These are phyloP conservation scores for Spongospora subterranea DNA, from an alignment of 208 protist genomes.

Conservation along the genomic window DNA sequence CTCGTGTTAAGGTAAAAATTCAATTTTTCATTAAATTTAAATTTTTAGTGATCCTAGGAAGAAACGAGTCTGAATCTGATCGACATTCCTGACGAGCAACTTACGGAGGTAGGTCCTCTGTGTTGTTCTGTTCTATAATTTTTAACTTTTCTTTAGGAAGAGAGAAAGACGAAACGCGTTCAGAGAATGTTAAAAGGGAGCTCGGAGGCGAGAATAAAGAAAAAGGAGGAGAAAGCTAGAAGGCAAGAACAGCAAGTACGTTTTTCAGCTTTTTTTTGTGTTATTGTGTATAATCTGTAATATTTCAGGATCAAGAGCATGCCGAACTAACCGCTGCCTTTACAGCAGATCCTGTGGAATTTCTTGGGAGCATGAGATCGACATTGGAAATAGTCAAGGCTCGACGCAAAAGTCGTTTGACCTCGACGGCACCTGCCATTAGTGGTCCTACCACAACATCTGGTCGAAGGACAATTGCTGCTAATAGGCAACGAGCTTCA, in stretches of 20 bases:
- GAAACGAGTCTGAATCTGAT: not conserved
- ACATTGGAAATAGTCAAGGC: not conserved
- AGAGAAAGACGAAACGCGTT: not conserved
- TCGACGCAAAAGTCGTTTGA: not conserved
- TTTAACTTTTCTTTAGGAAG: not conserved
- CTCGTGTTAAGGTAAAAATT: not conserved
- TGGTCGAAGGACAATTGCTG: not conserved
- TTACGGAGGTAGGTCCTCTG: conserved; percentile 3
- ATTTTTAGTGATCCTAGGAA: not conserved
- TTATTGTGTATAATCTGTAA: not conserved
- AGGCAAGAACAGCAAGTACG: not conserved
- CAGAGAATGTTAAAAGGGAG: conserved; percentile 28
- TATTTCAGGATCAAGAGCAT: not conserved
- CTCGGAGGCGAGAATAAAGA: not conserved
- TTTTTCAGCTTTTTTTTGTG: not conserved
- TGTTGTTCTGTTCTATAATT: not conserved
- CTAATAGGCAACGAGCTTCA: conserved; percentile 13
- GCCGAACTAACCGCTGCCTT: not conserved
- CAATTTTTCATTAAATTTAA: not conserved
- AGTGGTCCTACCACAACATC: conserved; percentile 28
- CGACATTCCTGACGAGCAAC: conserved; percentile 40
- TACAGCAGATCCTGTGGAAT: conserved; percentile 4
- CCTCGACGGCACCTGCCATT: no score
- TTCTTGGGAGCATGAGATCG: not conserved
- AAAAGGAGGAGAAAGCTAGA: conserved; percentile 21